Evolutionary conservation across 2,329 filamentous ascomycete species (phyloP), one percentile per base, ranked within the genome.

Genomic region (Aureobasidium sp.): DNA sequence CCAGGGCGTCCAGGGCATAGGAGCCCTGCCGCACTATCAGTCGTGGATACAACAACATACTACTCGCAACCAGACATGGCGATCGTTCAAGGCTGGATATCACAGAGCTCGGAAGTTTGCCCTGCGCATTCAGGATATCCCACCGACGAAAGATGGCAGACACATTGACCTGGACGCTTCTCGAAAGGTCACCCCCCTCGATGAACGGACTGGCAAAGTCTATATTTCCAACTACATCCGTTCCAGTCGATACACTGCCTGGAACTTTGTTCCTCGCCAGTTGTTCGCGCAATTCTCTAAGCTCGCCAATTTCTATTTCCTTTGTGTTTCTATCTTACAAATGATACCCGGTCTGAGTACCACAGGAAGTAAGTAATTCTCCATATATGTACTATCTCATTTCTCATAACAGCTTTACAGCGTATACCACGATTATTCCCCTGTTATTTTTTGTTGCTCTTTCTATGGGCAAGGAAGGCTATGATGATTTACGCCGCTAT

Each of bases 281-380:
- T 85, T 99, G 65, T 94, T 95, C 78, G 96, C 99, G 79, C 96
- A 99, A 78, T 99, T 99, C 82, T 98, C 95, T 68, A 99, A 98
- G 84, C 97, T 98, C 80, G 96, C 96, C 84, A 99, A 99, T 81
- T 81, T 99, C 75, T 99, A 99, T 85, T 99, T 99, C 92, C 88
- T 99, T 77, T 98, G 99, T 80, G 99, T 96, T 43, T 95, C 96
- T 20, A 91, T 89, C 47, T 83, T 99, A 53, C 96, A 99, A 82
- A 96, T 99, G 79, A 97, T 99, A 68, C 96, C 96, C 27, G 91
- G 92, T 70, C 91, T 99, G 68, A 97, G 95, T 40, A 96, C 97
- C 10, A 99, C 96, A 13, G 98, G 98, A 81, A 88, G 87, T n/a
- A n/a, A n/a, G n/a, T n/a, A n/a, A n/a, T n/a, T n/a, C n/a, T n/a